Evolutionary conservation across 1,284 basidiomycete species (phyloP).

Genomic region (Austroboletus novae-zelandiae): DNA sequence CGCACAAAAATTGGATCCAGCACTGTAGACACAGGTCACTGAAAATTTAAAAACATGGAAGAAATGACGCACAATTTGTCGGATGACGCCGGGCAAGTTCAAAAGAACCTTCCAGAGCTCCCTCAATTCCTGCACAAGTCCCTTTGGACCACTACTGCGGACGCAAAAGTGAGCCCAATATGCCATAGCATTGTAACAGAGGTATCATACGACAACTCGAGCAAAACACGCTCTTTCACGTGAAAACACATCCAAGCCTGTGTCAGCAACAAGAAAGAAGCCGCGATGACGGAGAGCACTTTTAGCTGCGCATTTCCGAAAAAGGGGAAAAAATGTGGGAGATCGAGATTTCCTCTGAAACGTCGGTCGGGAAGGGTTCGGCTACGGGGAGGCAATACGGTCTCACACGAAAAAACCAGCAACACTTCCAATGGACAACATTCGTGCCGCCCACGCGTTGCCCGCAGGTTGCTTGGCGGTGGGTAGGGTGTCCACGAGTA

Average conservation of each 20-base stretch:
- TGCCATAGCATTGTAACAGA: neutral
- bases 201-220: conserved; percentile 42
- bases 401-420: conserved; percentile 84
- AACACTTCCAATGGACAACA: conserved; percentile 81
- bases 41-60: conserved; percentile 7
- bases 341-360: conserved; percentile 68
- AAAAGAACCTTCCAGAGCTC: conserved; percentile 70
- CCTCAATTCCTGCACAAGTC: conserved; percentile 50
- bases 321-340: conserved; percentile 63
- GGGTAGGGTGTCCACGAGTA: conserved; percentile 72
- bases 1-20: conserved; percentile 86
- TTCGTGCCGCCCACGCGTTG: conserved; percentile 94
- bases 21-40: conserved; percentile 43
- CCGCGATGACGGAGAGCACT: conserved; percentile 63
- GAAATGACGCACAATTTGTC: conserved; percentile 64
- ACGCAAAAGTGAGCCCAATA: conserved; percentile 10
- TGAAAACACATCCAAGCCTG: conserved; percentile 60
- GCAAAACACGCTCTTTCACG: conserved; percentile 78
- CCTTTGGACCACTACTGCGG: conserved; percentile 31
- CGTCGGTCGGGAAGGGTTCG: neutral
- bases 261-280: conserved; percentile 48
- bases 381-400: neutral
- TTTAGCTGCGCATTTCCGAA: conserved; percentile 79
- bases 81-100: conserved; percentile 71
- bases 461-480: conserved; percentile 77